phyloP scores from a whole-genome alignment of 805 yeast genomes.

The Candida argentea region DNA sequence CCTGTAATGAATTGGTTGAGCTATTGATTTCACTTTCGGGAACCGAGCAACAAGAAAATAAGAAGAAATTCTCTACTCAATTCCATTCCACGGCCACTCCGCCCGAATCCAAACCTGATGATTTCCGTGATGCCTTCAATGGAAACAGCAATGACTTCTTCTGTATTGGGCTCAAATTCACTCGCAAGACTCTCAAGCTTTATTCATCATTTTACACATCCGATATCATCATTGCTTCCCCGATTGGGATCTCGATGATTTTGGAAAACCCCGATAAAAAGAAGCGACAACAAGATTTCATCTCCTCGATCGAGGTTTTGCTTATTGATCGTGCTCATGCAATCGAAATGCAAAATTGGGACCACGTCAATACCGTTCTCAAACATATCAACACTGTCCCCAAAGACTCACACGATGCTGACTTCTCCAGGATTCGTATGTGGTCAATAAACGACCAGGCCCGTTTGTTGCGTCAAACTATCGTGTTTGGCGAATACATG shows the following conservation, averaged over 20 bases:
- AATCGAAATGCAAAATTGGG: conserved; percentile 88
- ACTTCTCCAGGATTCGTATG: conserved; percentile 84
- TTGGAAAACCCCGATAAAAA: conserved; percentile 49
- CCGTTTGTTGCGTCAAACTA: conserved; percentile 60
- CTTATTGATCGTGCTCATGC: conserved; percentile 79
- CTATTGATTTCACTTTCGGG: conserved; percentile 54
- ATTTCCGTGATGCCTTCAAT: conserved; percentile 66
- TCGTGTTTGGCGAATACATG: conserved; percentile 62
- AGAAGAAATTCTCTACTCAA: conserved; percentile 61
- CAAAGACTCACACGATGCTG: conserved; percentile 65
- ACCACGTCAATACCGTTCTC: conserved; percentile 58
- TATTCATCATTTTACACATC: conserved; percentile 78
- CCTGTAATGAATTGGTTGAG: conserved; percentile 60
- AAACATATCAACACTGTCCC: conserved; percentile 72
- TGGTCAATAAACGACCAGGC: conserved; percentile 87
- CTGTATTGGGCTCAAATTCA: conserved; percentile 81
- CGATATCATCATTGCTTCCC: conserved; percentile 84
- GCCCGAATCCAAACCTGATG: conserved; percentile 62
- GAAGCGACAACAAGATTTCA: conserved; percentile 66
- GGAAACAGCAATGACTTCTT: conserved; percentile 92
- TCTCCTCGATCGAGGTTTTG: conserved; percentile 79
- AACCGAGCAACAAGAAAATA: conserved; percentile 70
- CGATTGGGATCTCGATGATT: conserved; percentile 72
- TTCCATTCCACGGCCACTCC: conserved; percentile 45
- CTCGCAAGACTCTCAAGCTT: conserved; percentile 76